Percentiles rank a stretch among this genome's conserved stretches.
Conservation (phyloP, 768 basidiomycete species). For the Cystobasidium tubakii region DNA sequence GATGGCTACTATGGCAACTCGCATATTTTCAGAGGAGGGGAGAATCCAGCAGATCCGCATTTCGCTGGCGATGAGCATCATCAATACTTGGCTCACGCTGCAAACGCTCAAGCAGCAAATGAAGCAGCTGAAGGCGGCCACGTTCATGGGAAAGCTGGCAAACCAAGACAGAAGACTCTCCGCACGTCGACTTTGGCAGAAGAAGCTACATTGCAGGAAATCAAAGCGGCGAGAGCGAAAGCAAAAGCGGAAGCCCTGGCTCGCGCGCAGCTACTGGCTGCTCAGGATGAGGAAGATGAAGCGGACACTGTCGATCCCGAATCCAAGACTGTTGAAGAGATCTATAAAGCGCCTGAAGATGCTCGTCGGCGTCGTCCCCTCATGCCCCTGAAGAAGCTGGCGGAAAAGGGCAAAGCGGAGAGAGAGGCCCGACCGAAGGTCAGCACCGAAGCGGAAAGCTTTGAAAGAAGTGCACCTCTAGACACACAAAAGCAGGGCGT, state of each 20-base stretch:
- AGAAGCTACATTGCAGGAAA: background rate
- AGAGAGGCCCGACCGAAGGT: background rate
- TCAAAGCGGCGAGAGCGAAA: background rate
- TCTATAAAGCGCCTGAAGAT: background rate
- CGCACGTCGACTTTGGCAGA: background rate
- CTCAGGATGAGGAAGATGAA: background rate
- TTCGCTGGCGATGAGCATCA: slow-evolving; percentile 16
- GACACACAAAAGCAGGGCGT: too few relatives aligned
- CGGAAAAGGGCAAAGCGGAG: background rate
- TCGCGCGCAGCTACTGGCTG: background rate
- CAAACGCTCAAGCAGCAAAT: background rate
- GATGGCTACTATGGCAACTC: slow-evolving; percentile 32
- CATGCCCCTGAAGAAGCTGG: slow-evolving; percentile 9
- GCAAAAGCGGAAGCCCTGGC: background rate
- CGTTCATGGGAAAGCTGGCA: background rate
- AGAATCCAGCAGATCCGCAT: slow-evolving; percentile 19
- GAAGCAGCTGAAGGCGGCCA: background rate
- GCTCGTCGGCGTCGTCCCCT: background rate
- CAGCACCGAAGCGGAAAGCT: background rate
- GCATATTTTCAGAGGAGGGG: slow-evolving; percentile 26
- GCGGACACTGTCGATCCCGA: background rate
- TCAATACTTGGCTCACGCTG: background rate
- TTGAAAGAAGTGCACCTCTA: too few relatives aligned
- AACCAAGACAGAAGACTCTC: background rate
- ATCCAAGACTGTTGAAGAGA: background rate